Base-by-base conservation (phyloP, 2,329 filamentous ascomycete genomes). In the Claviceps sp. region DNA sequence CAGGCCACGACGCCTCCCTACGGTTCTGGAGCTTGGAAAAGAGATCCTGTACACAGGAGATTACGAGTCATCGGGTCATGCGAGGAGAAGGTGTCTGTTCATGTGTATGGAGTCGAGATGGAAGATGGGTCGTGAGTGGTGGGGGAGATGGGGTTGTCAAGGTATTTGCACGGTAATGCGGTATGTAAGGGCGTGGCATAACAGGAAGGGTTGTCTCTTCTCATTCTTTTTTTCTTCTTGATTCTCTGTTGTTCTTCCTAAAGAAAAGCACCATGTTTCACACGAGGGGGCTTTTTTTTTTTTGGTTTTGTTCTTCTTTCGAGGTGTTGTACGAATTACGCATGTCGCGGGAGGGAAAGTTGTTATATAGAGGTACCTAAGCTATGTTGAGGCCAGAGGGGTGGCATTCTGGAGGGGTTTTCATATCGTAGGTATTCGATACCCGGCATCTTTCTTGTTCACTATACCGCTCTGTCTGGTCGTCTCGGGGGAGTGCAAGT, bases 21-120 rank as follows among this genome's bases (percentile, higher is more conserved):
- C 85, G 93, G 29, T 96, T 98, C 77, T 98, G 93, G 93, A 90
- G 86, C 34, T 76, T 98, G 22, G 93, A 98, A 68, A 98, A 95
- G 73, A 82, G 93, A 49, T 86, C 85, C 45, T 98, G 93, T 71
- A 93, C 86, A 4, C 93, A 98, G 67, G 93, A 97, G 66, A 88
- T 98, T 60, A 94, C 89, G 2, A 88, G 82, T 55, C 90, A 97
- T 68, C 82, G 93, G 42, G 79, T 94, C 57, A 96, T 97, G 90
- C 82, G 93, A 49, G 93, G 91, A 47, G 93, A 98, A 66, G 93
- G 93, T 22, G 88, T 97, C 7, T 97, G 91, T 68, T 80, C 85
- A 16, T 91, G 95, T 4, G 87, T 93, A 17, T 98, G 93, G 93
- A 95, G 89, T 64, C 86, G 89, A 61, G 93, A 98, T 64, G 90